Percentiles rank a stretch among this genome's conserved stretches.
Conservation (phyloP, 1,284 basidiomycete genomes). For the Cryptococcus sp. region DNA sequence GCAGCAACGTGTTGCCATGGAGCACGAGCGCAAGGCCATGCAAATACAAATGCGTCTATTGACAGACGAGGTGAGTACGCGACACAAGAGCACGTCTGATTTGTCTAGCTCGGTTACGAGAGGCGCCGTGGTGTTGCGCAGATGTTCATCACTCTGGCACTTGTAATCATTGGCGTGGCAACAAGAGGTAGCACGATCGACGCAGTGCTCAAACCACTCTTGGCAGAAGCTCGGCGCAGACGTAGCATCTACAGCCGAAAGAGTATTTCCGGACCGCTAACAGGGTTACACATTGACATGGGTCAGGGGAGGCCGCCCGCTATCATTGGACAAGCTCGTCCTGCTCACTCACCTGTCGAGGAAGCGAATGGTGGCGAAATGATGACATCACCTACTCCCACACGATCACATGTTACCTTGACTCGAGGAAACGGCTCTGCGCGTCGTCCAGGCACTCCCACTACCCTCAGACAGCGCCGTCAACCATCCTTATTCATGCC, state of each 20-base stretch:
- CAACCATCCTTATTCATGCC: conserved; percentile 10
- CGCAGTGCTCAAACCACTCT: conserved; percentile 38
- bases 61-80: conserved; percentile 36
- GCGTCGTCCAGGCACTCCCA: conserved; percentile 16
- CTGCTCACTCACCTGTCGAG: not conserved
- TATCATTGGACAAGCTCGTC: conserved; percentile 26
- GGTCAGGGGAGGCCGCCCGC: conserved; percentile 28
- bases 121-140: conserved; percentile 46
- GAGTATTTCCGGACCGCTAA: conserved; percentile 31
- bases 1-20: conserved; percentile 36
- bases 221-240: conserved; percentile 32
- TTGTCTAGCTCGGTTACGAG: conserved; percentile 37
- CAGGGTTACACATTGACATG: conserved; percentile 42
- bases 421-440: not conserved
- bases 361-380: not conserved
- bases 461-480: conserved; percentile 12
- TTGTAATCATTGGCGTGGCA: conserved; percentile 39
- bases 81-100: not conserved
- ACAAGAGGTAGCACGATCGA: conserved; percentile 39
- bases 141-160: conserved; percentile 40
- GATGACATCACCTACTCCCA: conserved; percentile 16
- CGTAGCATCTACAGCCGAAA: conserved; percentile 19
- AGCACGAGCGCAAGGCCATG: conserved; percentile 37
- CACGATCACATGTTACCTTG: conserved; percentile 2
- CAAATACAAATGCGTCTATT: conserved; percentile 36